Evolutionary conservation across 495 filamentous ascomycete species (phyloP), one percentile per base, ranked within the genome.

Genomic region (Evansstolkia leycettana): DNA sequence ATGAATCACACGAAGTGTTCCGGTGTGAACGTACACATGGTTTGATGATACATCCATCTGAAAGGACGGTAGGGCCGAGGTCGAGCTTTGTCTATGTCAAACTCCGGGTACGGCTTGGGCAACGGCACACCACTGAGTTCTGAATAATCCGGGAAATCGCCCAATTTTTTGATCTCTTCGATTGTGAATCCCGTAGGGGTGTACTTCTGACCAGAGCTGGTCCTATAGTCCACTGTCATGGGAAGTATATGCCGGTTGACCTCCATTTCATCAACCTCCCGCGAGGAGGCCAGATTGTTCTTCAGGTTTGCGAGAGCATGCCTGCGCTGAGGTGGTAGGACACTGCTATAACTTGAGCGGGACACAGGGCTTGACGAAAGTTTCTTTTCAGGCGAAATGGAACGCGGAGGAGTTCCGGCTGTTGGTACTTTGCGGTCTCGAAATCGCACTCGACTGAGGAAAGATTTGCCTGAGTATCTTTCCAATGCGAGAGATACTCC

Each of bases 31-130:
- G 40, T 73, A 92, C 86, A 84, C 87, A 94, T 94, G 0, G 86
- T 92, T 54, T 94, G 87, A 52, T 90, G 82, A 52, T 94, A 94
- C 1, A 66, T 56, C 87, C 87, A 94, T 51, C 87, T 60, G 31
- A 94, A 86, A 0, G 87, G 87, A 17, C 87, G 68, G 52, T 82
- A 80, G 10, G 78, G 82, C 23, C 81, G 65, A n/a, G 81, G 69
- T 12, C 69, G 49, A 0, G 82, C 80, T 40, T 65, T 78, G 17
- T 69, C 54, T 30, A 82, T 76, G 38, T 79, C 58, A 43, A 82
- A 84, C n/a, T 74, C 61, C 2, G 34, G 35, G 45, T 83, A 85
- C 0, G 81, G 65, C 9, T 62, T 39, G 0, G 87, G 87, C 23
- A 83, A 54, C 1, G 84, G 84, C 12, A 94, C 80, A 18, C 84